Percentiles rank a stretch among this genome's conserved stretches.
Conservation (phyloP, 176 grass and related monocot species). For the Eragrostis nindensis region DNA sequence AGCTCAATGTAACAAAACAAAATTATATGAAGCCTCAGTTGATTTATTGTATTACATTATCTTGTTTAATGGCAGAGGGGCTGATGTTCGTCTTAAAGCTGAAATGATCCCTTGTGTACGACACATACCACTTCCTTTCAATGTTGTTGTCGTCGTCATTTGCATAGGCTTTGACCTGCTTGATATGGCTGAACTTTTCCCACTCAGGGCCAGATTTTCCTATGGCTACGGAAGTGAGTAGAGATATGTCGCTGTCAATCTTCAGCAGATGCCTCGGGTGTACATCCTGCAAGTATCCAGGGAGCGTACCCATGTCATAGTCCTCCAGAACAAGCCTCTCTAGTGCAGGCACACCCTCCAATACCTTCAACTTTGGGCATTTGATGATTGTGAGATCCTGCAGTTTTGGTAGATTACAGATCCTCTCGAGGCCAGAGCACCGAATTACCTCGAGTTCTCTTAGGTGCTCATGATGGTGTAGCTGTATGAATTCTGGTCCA, state of each 20-base stretch:
- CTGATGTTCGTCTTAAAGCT: conserved; percentile 4
- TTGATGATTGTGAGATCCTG: rapidly evolving
- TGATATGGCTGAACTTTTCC: conserved; percentile 9
- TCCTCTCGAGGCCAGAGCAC: background rate
- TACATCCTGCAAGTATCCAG: background rate
- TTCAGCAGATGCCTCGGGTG: background rate
- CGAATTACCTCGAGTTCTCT: background rate
- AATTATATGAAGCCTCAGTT: no score
- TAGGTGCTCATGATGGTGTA: background rate
- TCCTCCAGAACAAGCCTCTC: background rate
- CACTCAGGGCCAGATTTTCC: background rate
- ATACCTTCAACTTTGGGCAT: background rate
- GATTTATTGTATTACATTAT: no score
- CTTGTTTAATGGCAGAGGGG: no score
- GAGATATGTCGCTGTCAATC: background rate
- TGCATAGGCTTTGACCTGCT: conserved; percentile 8
- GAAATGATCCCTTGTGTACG: background rate
- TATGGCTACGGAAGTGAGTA: background rate
- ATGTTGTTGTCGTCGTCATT: background rate
- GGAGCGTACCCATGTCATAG: background rate
- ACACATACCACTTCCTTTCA: background rate
- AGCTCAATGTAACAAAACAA: no score
- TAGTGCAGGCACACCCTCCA: background rate
- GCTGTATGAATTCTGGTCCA: conserved; percentile 12
- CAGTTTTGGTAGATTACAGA: background rate